Base-by-base conservation (phyloP, 2,329 filamentous ascomycete genomes). In the Fusarium concolor region DNA sequence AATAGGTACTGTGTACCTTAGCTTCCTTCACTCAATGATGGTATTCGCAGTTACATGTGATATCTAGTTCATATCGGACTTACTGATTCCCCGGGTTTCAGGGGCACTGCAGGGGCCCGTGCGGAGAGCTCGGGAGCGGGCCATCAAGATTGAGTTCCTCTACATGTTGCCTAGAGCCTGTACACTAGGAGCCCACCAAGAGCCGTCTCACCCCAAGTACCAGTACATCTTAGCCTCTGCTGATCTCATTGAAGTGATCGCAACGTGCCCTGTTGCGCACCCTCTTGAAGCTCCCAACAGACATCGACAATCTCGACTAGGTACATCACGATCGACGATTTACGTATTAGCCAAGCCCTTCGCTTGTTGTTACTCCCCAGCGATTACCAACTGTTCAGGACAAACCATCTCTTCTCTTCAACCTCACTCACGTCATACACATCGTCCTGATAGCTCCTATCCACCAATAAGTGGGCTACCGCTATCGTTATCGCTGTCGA, bases 321-420 rank as follows among this genome's bases (percentile, higher is more conserved):
- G 41, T 61, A 68, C 70, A 72, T 73, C 71, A 70, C 65, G 66
- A 72, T 72, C 71, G 64, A 69, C 67, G 56, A 59, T 47, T 47
- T 46, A 56, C 58, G 45, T 54, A 67, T 67, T 70, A 64, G 67
- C 67, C 67, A 67, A 64, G 67, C 53, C 29, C 29, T 41, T 55
- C 43, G 44, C 56, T 63, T 39, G 47, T 66, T 67, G 52, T 56
- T 43, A 28, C 14, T 52, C 29, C 47, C 47, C 31, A 45, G 46
- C 63, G 42, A 67, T 45, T 35, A 59, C 39, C 53, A 45, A 61
- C 58, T 37, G 20, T 28, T 31, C 45, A 52, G 50, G 22, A 57
- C 52, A 43, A 53, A 31, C 47, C 45, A 58, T 41, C 42, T 38
- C 31, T 55, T 51, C 35, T 57, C 43, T 55, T 55, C 43, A 31